phyloP scores from a whole-genome alignment of 2,329 filamentous ascomycete genomes.

The Aspergillus latus region DNA sequence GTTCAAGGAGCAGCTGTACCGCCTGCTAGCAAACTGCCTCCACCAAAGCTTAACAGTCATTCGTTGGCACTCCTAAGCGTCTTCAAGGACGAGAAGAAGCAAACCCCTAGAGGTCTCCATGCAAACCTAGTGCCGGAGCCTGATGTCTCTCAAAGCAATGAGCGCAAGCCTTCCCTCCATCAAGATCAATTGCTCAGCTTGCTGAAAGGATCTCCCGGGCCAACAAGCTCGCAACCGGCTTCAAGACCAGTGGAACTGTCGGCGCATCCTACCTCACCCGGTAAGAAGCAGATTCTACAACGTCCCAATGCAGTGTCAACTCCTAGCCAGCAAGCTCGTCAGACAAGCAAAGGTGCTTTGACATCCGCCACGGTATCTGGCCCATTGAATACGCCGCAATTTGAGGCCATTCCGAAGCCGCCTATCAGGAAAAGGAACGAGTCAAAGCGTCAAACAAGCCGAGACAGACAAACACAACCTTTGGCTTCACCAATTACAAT shows the following conservation, averaged over 20 bases:
- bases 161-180: slow-evolving; percentile 35
- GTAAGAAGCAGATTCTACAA: slow-evolving; percentile 35
- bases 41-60: slow-evolving; percentile 59
- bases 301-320: slow-evolving; percentile 24
- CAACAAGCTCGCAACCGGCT: slow-evolving; percentile 37
- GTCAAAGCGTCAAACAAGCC: slow-evolving; percentile 24
- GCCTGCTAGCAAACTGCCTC: slow-evolving; percentile 57
- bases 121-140: slow-evolving; percentile 21
- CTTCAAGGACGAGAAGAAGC: slow-evolving; percentile 49
- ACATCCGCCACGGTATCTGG: slow-evolving; percentile 43
- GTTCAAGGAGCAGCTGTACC: slow-evolving; percentile 51
- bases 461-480: slow-evolving; percentile 22
- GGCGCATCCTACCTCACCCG: slow-evolving; percentile 42
- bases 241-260: slow-evolving; percentile 47
- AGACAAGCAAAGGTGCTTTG: slow-evolving; percentile 20
- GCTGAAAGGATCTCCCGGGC: slow-evolving; percentile 28
- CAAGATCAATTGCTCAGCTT: slow-evolving; percentile 40
- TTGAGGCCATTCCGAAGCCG: slow-evolving; percentile 34
- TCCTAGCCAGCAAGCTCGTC: slow-evolving; percentile 12
- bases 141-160: slow-evolving; percentile 12
- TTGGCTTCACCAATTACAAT: slow-evolving; percentile 40
- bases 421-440: slow-evolving; percentile 27
- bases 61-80: slow-evolving; percentile 58
- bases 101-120: slow-evolving; percentile 26
- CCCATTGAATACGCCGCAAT: slow-evolving; percentile 41